Evolutionary conservation across 2,329 filamentous ascomycete species (phyloP), one percentile per base, ranked within the genome.

Genomic region (Talaromyces sp.): DNA sequence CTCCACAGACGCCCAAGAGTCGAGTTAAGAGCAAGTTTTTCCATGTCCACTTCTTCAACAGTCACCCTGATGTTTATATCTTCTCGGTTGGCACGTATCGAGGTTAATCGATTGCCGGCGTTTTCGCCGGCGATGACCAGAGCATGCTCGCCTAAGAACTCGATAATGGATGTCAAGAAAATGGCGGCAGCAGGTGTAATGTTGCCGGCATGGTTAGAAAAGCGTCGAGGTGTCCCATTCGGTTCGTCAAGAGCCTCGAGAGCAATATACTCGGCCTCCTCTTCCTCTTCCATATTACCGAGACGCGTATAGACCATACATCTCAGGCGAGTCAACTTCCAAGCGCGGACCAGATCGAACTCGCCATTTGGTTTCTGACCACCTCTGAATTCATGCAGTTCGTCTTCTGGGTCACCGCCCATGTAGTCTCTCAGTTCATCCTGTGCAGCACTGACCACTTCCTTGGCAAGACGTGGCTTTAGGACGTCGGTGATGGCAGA

Each of bases 231-330:
- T 46, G 83, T 79, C 26, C 77, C 78, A 57, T 81, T 80, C 54
- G 81, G 79, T 41, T 86, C 84, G 48, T 79, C 77, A 73, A 93
- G 80, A 46, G 90, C 85, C 60, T 94, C 91, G 68, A 91, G 86
- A 65, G 92, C 87, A 71, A 95, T 89, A 69, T 91, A 91, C 56
- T 87, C 86, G 70, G 97, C 93, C 74, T 97, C 94, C 65, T 99
- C 94, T 66, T 97, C 92, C 76, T 99, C 94, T 74, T 99, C 95
- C 83, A 99, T 87, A 70, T 99, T 93, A 51, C 94, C 94, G 7
- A 99, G 80, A 9, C 94, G 92, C 9, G 92, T 97, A 73, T 97
- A 97, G 24, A 99, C 93, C 94, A 99, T 99, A 74, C 94, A 96
- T 62, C 94, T 86, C 68, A 99, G 78, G 58, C 94, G 86, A 0